Base-by-base conservation (phyloP, 805 yeast genomes). In the Monosporozyma aerobia region DNA sequence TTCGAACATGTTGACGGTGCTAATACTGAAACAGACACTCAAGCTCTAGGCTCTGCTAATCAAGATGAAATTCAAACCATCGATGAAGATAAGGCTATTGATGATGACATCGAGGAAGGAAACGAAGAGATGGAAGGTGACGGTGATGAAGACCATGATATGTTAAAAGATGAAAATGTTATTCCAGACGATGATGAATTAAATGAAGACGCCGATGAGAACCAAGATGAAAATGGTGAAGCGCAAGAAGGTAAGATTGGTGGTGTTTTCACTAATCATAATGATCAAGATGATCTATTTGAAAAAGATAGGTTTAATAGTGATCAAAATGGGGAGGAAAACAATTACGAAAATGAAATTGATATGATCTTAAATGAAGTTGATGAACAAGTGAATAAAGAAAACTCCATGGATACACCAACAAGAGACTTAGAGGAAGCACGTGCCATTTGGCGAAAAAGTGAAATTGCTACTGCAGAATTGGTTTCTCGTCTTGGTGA, bases 11-110 rank as follows among this genome's bases (percentile, higher is more conserved):
- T 85, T 49, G 88, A 86, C 41, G 90, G 90, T 48, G 90, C 84
- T 47, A 84, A 85, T 55, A 80, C 92, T 3, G 82, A 84, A 30
- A 75, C 73, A 52, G 90, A 87, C 49, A 87, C 96, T 0, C 98
- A 94, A 68, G 99, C 98, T 0, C 71, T 94, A 50, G 98, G 98
- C 23, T 83, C 90, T 45, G 95, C 97, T 5, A 80, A 81, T 54
- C 78, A 82, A 61, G 96, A 90, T 47, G 90, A 86, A 62, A 72
- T 79, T 14, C 94, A 88, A 64, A 67, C 83, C 0, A 77, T 90
- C 54, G 84, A 90, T 64, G 90, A 87, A 53, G 86, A 85, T 8
- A 81, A 77, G 77, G 94, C 92, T 1, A 84, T 87, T 58, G 94
- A 87, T 52, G 95, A 87, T 57, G 87, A 82, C 8, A 69, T 70